A percentile compares a stretch with the other conserved stretches of the same genome.
Conservation (phyloP, 176 grass and related monocot species). For the Chrysopogon serrulatus region DNA sequence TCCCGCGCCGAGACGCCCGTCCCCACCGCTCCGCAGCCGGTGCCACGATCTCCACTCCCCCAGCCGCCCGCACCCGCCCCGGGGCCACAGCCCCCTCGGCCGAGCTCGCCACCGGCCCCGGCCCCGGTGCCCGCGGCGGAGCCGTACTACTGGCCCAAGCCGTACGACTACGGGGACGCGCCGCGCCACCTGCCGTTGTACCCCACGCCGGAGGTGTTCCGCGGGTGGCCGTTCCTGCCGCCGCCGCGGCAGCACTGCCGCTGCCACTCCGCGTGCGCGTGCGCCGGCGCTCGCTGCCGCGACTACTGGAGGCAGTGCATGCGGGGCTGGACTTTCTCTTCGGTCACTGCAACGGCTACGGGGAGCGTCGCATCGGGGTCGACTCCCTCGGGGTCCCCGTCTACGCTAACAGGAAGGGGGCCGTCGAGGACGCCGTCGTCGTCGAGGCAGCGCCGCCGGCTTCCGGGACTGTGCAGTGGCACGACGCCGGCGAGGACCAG, state of each 20-base stretch:
- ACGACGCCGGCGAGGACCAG: conserved; percentile 6
- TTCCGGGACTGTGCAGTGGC: conserved; percentile 39
- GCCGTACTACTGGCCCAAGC: conserved; percentile 57
- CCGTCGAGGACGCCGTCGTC: conserved; percentile 29
- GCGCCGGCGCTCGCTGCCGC: background rate
- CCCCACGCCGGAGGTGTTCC: conserved; percentile 57
- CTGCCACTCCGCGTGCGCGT: conserved; percentile 5
- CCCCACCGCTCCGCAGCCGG: background rate
- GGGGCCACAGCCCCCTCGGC: background rate
- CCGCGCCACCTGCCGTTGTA: conserved; percentile 15
- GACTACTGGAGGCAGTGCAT: conserved; percentile 68
- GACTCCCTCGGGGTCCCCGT: conserved; percentile 62
- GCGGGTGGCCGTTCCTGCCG: conserved; percentile 36
- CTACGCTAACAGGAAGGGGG: conserved; percentile 72
- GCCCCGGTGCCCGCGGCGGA: conserved; percentile 19
- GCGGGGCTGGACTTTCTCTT: conserved; percentile 83
- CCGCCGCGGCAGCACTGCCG: background rate
- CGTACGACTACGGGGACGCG: conserved; percentile 49
- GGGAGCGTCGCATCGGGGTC: conserved; percentile 54
- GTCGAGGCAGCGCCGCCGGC: conserved; percentile 55
- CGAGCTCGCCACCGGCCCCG: background rate
- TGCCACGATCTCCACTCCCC: background rate
- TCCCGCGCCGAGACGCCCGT: background rate
- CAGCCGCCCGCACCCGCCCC: background rate
- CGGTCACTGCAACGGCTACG: conserved; percentile 80